Conservation (phyloP, 2,329 filamentous ascomycete genomes). For the Aspergillus sp. region DNA sequence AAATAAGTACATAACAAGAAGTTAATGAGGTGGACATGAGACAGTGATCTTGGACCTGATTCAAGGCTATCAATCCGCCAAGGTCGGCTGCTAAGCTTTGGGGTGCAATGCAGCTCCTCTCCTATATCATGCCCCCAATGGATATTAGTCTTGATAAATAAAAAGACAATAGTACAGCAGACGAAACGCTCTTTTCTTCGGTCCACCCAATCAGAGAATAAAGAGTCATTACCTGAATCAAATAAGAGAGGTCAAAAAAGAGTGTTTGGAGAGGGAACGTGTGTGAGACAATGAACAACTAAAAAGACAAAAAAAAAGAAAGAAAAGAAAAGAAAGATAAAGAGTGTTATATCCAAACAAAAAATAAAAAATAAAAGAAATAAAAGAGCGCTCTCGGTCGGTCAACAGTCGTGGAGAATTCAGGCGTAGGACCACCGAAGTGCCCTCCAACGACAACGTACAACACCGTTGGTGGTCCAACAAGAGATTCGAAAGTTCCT, state of each 20-base stretch:
- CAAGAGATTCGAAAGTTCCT: slow-evolving; percentile 8
- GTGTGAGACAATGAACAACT: slow-evolving; percentile 15
- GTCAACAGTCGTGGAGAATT: slow-evolving; percentile 20
- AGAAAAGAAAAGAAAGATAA: slow-evolving; percentile 8
- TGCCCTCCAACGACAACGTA: slow-evolving; percentile 14
- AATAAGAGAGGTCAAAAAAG: slow-evolving; percentile 9
- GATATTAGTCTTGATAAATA: slow-evolving; percentile 14
- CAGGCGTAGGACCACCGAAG: slow-evolving; percentile 15
- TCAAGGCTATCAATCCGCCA: slow-evolving; percentile 3
- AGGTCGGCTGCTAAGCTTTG: slow-evolving; percentile 1
- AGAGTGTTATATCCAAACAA: slow-evolving; percentile 5
- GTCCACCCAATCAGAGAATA: slow-evolving; percentile 18
- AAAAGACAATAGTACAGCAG: slow-evolving; percentile 4
- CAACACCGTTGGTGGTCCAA: slow-evolving; percentile 11
- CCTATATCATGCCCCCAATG: slow-evolving; percentile 13
- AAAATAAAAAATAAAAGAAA: slow-evolving; percentile 4
- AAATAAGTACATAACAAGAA: slow-evolving; percentile 32
- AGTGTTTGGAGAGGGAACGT: slow-evolving; percentile 22
- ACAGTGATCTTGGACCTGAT: slow-evolving; percentile 12
- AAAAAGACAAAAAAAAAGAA: slow-evolving; percentile 17
- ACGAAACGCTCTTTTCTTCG: slow-evolving; percentile 17
- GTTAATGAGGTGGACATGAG: slow-evolving; percentile 22
- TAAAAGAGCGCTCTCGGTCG: slow-evolving; percentile 20
- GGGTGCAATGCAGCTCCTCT: slow-evolving; percentile 15
- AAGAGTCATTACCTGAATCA: slow-evolving; percentile 26